Evolutionary conservation across 164 flowering plant genomes (phyloP).

Genomic region (Liriodendron chinense): DNA sequence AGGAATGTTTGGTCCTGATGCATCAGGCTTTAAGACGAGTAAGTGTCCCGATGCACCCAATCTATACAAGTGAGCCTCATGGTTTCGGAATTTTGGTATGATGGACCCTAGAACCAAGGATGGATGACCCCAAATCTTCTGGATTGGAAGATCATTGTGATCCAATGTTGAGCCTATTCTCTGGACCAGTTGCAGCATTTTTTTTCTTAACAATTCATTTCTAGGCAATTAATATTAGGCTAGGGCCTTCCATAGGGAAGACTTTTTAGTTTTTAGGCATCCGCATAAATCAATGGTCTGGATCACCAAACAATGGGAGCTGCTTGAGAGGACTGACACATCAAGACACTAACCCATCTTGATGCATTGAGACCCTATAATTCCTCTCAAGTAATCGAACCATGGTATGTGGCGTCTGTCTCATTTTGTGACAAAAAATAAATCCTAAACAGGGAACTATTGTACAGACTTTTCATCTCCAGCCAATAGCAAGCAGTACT

Average conservation of each 20-base stretch:
- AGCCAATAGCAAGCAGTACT: background rate
- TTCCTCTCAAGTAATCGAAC: background rate
- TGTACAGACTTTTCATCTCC: background rate
- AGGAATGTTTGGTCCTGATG: background rate
- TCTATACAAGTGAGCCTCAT: background rate
- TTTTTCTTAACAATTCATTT: background rate
- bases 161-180: too few relatives aligned
- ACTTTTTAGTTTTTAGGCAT: background rate
- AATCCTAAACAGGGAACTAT: background rate
- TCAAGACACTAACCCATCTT: background rate
- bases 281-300: background rate
- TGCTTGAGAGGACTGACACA: background rate
- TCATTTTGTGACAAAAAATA: background rate
- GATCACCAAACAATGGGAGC: background rate
- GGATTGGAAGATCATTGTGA: background rate
- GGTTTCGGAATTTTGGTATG: background rate
- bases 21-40: background rate
- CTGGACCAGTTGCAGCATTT: background rate
- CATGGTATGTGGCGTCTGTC: too few relatives aligned
- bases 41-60: background rate
- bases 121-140: background rate
- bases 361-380: background rate
- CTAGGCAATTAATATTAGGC: background rate
- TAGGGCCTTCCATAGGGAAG: background rate
- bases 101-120: background rate